Conservation (phyloP, 192 early-diverging fungal species). For the Podila epigama region DNA sequence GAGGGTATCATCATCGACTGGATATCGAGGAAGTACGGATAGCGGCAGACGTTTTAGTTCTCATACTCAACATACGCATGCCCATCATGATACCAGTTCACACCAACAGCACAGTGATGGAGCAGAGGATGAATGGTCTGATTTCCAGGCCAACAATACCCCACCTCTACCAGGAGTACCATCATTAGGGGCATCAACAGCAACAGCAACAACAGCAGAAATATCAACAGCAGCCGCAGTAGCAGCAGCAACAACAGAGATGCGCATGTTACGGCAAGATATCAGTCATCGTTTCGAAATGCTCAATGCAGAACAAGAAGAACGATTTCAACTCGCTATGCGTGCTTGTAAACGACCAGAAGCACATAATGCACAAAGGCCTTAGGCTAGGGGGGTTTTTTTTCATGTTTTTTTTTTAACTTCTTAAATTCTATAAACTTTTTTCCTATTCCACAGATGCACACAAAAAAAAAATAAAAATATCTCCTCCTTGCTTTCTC, state of each 20-base stretch:
- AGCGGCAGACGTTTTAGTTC: no score
- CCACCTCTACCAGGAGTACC: not conserved
- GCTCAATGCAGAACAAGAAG: constrained; percentile 34
- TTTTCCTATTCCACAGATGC: no score
- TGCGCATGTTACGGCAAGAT: constrained; percentile 20
- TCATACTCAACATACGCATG: no score
- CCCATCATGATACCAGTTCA: no score
- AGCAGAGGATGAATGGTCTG: not conserved
- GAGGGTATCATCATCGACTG: no score
- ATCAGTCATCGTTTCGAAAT: constrained; percentile 24
- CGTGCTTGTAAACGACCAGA: constrained; percentile 2
- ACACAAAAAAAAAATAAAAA: no score
- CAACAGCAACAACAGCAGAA: not conserved
- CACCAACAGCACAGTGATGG: constrained; percentile 1
- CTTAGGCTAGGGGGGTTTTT: not conserved
- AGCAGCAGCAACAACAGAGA: not conserved
- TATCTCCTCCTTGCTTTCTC: not conserved
- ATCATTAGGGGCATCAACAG: not conserved
- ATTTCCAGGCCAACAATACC: not conserved
- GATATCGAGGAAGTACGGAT: no score
- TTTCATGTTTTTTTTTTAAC: no score
- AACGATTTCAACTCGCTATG: constrained; percentile 10
- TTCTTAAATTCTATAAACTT: no score
- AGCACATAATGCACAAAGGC: not conserved
- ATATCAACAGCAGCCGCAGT: not conserved